phyloP scores from a whole-genome alignment of 805 yeast genomes.

The Maudiozyma pseudohumilis region DNA sequence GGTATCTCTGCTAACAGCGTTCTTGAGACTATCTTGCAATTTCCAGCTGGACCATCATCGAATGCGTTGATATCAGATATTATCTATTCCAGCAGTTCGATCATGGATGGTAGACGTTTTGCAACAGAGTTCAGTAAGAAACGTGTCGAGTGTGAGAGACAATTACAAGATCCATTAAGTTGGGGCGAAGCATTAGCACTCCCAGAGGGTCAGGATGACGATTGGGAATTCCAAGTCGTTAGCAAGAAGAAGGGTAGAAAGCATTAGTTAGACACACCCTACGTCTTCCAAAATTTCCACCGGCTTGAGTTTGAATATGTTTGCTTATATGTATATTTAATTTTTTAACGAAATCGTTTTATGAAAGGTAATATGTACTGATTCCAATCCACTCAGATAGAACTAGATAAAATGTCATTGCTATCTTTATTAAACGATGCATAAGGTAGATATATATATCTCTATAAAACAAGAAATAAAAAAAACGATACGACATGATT shows the following conservation, averaged over 20 bases:
- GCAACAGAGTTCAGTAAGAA: constrained; percentile 82
- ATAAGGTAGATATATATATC: too few relatives aligned
- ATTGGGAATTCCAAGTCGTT: constrained; percentile 59
- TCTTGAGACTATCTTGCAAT: constrained; percentile 64
- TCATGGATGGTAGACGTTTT: constrained; percentile 91
- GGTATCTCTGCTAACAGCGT: constrained; percentile 74
- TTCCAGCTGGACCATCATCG: constrained; percentile 69
- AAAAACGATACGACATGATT: too few relatives aligned
- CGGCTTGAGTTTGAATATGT: too few relatives aligned
- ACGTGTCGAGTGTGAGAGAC: constrained; percentile 59
- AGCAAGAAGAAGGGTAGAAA: constrained; percentile 48
- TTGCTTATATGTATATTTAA: too few relatives aligned
- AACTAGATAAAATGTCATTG: too few relatives aligned
- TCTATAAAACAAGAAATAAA: too few relatives aligned
- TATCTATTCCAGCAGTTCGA: constrained; percentile 74
- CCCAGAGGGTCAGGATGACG: constrained; percentile 37
- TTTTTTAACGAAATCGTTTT: too few relatives aligned
- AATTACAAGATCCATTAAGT: constrained; percentile 39
- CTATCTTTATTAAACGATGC: too few relatives aligned
- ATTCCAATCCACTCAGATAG: too few relatives aligned
- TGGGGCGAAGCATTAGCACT: constrained; percentile 66
- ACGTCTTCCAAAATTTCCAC: too few relatives aligned
- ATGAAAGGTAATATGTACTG: too few relatives aligned
- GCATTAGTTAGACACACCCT: constrained; percentile 18
- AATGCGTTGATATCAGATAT: constrained; percentile 86